A percentile compares a stretch with the other conserved stretches of the same genome.
These are phyloP conservation scores for Pythium phragmitis DNA, from an alignment of 352 stramenopile genomes.

Conservation along the genomic window DNA sequence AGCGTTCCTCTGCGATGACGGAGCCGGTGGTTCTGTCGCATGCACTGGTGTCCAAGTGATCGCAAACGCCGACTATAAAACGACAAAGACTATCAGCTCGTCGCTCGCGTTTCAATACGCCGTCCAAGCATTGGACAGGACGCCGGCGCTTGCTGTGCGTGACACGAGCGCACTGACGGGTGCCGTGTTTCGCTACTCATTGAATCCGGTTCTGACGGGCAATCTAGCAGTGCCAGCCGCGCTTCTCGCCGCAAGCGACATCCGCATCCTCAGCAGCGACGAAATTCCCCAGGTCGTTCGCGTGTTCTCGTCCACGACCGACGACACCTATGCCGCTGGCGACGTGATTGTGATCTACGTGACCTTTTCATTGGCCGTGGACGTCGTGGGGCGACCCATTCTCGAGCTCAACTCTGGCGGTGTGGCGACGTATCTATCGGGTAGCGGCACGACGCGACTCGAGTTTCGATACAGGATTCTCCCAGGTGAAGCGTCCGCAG, in stretches of 20 bases:
- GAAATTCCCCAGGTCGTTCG: constrained; percentile 36
- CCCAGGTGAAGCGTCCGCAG: constrained; percentile 33
- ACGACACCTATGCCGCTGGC: constrained; percentile 59
- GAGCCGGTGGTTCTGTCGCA: constrained; percentile 24
- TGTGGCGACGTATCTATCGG: constrained; percentile 45
- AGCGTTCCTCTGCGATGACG: constrained; percentile 50
- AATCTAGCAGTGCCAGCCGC: constrained; percentile 31
- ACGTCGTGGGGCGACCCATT: constrained; percentile 46
- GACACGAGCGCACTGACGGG: constrained; percentile 35
- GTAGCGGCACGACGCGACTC: constrained; percentile 43
- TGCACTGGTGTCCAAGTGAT: constrained; percentile 39
- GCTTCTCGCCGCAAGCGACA: background rate
- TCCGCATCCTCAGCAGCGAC: constrained; percentile 35
- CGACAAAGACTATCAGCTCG: constrained; percentile 35
- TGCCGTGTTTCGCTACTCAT: constrained; percentile 43
- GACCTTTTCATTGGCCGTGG: constrained; percentile 46
- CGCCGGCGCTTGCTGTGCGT: constrained; percentile 29
- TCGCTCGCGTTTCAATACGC: constrained; percentile 57
- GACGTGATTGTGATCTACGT: constrained; percentile 62
- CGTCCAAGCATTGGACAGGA: constrained; percentile 42
- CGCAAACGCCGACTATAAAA: constrained; percentile 50
- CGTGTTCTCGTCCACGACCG: constrained; percentile 41
- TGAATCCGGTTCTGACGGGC: constrained; percentile 32
- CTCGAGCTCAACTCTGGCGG: constrained; percentile 74
- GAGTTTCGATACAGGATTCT: constrained; percentile 71